These are phyloP conservation scores for Tuber microsphaerosporum DNA, from an alignment of 495 filamentous ascomycete species.

Conservation along the genomic window DNA sequence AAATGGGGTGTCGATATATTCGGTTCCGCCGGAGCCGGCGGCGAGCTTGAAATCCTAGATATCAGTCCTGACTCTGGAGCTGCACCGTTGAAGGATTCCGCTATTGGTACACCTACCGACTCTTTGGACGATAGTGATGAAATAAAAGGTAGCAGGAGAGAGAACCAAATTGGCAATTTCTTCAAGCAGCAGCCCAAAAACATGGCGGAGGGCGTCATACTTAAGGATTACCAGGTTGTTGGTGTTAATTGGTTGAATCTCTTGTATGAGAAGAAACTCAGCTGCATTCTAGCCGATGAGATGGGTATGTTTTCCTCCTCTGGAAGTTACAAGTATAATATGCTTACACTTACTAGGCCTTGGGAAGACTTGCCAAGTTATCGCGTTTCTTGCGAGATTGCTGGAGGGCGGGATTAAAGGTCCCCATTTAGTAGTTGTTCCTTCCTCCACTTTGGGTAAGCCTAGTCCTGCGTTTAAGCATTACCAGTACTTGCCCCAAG, in stretches of 20 bases:
- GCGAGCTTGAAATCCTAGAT: slow-evolving; percentile 62
- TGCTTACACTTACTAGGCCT: slow-evolving; percentile 48
- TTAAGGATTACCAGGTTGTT: slow-evolving; percentile 91
- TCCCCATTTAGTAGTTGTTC: slow-evolving; percentile 82
- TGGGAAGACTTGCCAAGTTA: slow-evolving; percentile 95
- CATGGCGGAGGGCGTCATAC: slow-evolving; percentile 60
- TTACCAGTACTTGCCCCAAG: neutral
- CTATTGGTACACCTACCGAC: slow-evolving; percentile 64
- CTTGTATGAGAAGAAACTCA: slow-evolving; percentile 66
- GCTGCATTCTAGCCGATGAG: slow-evolving; percentile 89
- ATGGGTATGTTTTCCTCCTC: slow-evolving; percentile 55
- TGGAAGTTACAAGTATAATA: slow-evolving; percentile 1
- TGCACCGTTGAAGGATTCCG: slow-evolving; percentile 52
- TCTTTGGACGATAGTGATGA: slow-evolving; percentile 51
- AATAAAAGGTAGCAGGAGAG: slow-evolving; percentile 42
- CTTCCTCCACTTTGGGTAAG: slow-evolving; percentile 65
- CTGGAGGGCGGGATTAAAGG: slow-evolving; percentile 60
- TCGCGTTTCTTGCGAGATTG: slow-evolving; percentile 80
- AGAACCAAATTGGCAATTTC: slow-evolving; percentile 34
- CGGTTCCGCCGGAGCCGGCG: slow-evolving; percentile 52
- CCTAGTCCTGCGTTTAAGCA: neutral
- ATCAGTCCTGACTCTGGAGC: slow-evolving; percentile 48
- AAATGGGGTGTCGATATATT: slow-evolving; percentile 72
- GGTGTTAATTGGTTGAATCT: slow-evolving; percentile 89
- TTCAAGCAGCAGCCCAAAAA: slow-evolving; percentile 61